phyloP scores from a whole-genome alignment of 2,329 filamentous ascomycete genomes.

The Trichoderma sp. region DNA sequence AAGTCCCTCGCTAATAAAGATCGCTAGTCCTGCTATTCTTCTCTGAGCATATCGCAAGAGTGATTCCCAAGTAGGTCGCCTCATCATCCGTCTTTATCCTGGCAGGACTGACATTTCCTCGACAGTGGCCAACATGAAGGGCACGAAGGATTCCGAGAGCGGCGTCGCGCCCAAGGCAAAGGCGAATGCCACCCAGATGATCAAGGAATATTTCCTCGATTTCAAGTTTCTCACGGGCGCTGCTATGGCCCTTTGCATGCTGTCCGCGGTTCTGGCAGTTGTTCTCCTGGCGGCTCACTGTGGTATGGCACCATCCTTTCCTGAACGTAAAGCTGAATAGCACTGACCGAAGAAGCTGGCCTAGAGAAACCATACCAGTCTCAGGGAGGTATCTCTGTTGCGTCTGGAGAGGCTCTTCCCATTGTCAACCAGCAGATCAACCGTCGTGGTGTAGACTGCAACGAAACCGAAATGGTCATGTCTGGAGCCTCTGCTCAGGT shows the following conservation, averaged over 20 bases:
- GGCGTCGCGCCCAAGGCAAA: conserved; percentile 17
- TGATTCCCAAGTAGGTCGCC: neutral
- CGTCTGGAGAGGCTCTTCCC: conserved; percentile 8
- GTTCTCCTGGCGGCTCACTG: conserved; percentile 29
- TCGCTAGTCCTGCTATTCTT: neutral
- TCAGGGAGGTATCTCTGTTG: neutral
- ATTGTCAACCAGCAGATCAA: conserved; percentile 25
- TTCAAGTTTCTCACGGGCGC: conserved; percentile 22
- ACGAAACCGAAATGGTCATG: conserved; percentile 18
- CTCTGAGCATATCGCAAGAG: neutral
- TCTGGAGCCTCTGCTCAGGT: conserved; percentile 18
- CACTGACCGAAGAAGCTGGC: neutral
- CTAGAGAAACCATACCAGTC: conserved; percentile 3
- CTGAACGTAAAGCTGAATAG: neutral
- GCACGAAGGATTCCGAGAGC: conserved; percentile 29
- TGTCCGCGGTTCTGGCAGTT: conserved; percentile 30
- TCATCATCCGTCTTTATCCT: neutral
- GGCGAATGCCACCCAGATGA: neutral
- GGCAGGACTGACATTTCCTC: conserved; percentile 20
- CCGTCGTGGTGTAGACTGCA: conserved; percentile 24
- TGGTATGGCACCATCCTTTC: conserved; percentile 22
- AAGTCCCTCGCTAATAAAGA: neutral
- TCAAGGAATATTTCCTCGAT: conserved; percentile 3
- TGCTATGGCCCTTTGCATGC: conserved; percentile 19
- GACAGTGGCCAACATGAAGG: conserved; percentile 30